Base-by-base conservation (phyloP, 306 rosid species). In the Acacia melanoxylon region DNA sequence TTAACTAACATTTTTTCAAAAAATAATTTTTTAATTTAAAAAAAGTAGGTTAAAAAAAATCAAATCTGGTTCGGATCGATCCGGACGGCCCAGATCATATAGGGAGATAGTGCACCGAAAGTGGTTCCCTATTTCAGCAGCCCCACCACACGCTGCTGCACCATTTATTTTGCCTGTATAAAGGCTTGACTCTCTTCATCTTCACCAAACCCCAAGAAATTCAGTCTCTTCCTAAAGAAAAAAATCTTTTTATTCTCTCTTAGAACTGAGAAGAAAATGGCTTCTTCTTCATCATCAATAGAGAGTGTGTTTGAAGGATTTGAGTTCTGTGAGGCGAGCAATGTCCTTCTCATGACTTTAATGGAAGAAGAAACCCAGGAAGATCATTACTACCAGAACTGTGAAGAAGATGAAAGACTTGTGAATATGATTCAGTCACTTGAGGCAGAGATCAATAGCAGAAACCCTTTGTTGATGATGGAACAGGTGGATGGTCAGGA, bases 351-450 rank as follows among this genome's bases (percentile, higher is more conserved):
- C 49, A 80, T 71, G 92, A 78, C 85, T 35, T 63, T 87, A 22
- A 67, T 87, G 83, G 91, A 87, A 68, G 89, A 88, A 75, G 91
- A 88, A 73, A 46, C 79, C 20, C 82, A 80, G 0, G 91, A 90
- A 40, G 89, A 89, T 33, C 86, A 75, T 1, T 6, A 42, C 13
- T 25, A 10, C 12, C 24, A 79, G 72, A 77, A 56, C 65, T 66
- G 72, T 0, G 94, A 86, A 80, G 94, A 86, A 80, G 91, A 89
- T 22, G 52, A 69, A 24, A 87, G 88, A 59, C 82, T 91, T 42
- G 83, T 80, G 8, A 88, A 82, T 56, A 83, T 89, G 77, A 89
- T 91, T 42, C 92, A 86, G 59, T 91, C 91, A 52, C 81, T 87
- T n/a, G 89, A 87, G 51, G 89, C 85, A 16, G 92, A 85, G 77